phyloP scores from a whole-genome alignment of 140 eudicot genomes.

The Ambrosia hybrid region DNA sequence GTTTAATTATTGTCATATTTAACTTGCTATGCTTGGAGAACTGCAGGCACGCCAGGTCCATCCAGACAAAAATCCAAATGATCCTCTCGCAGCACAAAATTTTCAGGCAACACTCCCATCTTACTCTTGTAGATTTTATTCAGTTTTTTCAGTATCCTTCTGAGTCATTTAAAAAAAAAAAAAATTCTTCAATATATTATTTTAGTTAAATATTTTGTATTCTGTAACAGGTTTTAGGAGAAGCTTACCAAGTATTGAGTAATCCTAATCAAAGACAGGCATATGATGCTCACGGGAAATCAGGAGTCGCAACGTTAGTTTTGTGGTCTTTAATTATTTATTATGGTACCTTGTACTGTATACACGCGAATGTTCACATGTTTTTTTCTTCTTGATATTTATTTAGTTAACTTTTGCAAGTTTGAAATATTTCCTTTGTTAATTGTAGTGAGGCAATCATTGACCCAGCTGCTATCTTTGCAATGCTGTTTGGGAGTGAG shows the following conservation, averaged over 20 bases:
- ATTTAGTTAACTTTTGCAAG: not conserved
- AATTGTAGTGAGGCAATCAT: slow-evolving; percentile 82
- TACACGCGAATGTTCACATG: not conserved
- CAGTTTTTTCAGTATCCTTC: not conserved
- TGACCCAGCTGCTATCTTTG: slow-evolving; percentile 97
- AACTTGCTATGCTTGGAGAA: slow-evolving; percentile 24
- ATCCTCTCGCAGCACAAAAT: slow-evolving; percentile 92
- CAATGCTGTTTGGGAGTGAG: slow-evolving; percentile 99
- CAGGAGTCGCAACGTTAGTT: slow-evolving; percentile 95
- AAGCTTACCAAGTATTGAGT: slow-evolving; percentile 97
- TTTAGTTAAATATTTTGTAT: not conserved
- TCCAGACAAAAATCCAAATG: slow-evolving; percentile 93
- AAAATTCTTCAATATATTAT: not conserved
- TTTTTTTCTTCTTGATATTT: not conserved
- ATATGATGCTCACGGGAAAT: slow-evolving; percentile 84
- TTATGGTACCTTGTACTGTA: slow-evolving; percentile 20
- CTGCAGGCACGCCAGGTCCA: slow-evolving; percentile 96
- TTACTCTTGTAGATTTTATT: slow-evolving; percentile 4
- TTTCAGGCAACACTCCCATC: slow-evolving; percentile 60
- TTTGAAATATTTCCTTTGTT: slow-evolving; percentile 8
- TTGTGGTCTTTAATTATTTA: slow-evolving; percentile 26
- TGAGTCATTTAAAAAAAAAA: too few species aligned
- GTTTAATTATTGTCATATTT: not conserved
- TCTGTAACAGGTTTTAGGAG: slow-evolving; percentile 72
- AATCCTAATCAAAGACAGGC: slow-evolving; percentile 88